These are phyloP conservation scores for Ophiocordyceps camponoti-saundersi DNA, from an alignment of 2,329 filamentous ascomycete genomes.

Conservation along the genomic window DNA sequence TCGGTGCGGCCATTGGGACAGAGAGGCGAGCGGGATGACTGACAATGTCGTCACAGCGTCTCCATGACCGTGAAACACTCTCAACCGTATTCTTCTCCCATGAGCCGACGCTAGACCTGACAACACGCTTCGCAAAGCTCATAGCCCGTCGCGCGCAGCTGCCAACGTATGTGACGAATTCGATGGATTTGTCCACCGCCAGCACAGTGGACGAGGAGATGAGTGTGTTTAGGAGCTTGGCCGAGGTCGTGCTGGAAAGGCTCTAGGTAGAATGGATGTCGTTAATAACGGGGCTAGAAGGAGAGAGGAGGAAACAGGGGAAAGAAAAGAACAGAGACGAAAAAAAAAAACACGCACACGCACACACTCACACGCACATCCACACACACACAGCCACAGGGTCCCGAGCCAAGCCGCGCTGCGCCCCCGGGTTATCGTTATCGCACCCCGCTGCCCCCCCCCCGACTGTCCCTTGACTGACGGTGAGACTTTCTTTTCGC, in stretches of 20 bases:
- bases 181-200: conserved; percentile 57
- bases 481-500: neutral
- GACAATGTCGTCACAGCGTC: conserved; percentile 19
- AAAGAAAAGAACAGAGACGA: neutral
- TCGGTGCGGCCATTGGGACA: conserved; percentile 15
- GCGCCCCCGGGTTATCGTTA: conserved; percentile 19
- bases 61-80: conserved; percentile 43
- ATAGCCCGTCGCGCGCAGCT: conserved; percentile 54
- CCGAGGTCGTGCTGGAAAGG: conserved; percentile 40
- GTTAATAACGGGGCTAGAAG: neutral
- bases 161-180: conserved; percentile 84
- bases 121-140: conserved; percentile 68
- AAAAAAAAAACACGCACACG: neutral
- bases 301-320: neutral
- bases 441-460: conserved; percentile 19
- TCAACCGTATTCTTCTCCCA: conserved; percentile 66
- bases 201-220: conserved; percentile 86
- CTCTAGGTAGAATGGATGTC: conserved; percentile 4
- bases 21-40: neutral
- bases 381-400: too few relatives aligned
- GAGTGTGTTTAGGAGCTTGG: conserved; percentile 63
- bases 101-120: conserved; percentile 68
- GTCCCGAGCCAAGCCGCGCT: neutral
- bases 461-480: conserved; percentile 4
- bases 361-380: neutral